Evolutionary conservation across 2,329 filamentous ascomycete genomes (phyloP).

Genomic region (Pyrenophora seminiperda): DNA sequence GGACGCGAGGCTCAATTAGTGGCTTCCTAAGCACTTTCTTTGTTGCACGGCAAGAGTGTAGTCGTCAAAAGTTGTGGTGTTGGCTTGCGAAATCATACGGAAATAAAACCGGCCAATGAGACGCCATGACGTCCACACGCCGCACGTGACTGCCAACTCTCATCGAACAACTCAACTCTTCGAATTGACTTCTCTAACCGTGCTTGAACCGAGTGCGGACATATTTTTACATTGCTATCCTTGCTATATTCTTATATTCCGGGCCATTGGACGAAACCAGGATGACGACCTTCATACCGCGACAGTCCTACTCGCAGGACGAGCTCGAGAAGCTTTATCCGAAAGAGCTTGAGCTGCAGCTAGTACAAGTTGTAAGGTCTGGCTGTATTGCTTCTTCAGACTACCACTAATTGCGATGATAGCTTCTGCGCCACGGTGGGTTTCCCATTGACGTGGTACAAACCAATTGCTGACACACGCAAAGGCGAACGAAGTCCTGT

Average conservation of each 20-base stretch:
- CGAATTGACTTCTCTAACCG: too few relatives aligned
- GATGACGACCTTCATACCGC: slow-evolving; percentile 81
- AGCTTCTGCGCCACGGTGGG: slow-evolving; percentile 50
- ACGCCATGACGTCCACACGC: slow-evolving; percentile 20
- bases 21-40: background rate
- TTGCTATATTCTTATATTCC: background rate
- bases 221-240: background rate
- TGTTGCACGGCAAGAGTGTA: background rate
- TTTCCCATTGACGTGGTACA: background rate
- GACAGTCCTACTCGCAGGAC: slow-evolving; percentile 75
- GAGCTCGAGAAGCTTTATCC: slow-evolving; percentile 86
- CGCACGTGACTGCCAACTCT: slow-evolving; percentile 27
- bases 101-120: slow-evolving; percentile 16
- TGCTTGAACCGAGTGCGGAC: background rate
- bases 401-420: slow-evolving; percentile 10
- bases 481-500: slow-evolving; percentile 79
- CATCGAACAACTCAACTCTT: background rate
- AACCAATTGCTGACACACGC: slow-evolving; percentile 6
- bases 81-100: slow-evolving; percentile 7
- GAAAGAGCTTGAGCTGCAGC: slow-evolving; percentile 75
- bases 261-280: background rate
- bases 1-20: background rate
- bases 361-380: slow-evolving; percentile 78
- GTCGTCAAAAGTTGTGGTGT: slow-evolving; percentile 2
- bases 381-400: background rate